Percentiles rank a stretch among this genome's conserved stretches.
phyloP scores from a whole-genome alignment of 495 filamentous ascomycete species.

The Neurospora cerealis region DNA sequence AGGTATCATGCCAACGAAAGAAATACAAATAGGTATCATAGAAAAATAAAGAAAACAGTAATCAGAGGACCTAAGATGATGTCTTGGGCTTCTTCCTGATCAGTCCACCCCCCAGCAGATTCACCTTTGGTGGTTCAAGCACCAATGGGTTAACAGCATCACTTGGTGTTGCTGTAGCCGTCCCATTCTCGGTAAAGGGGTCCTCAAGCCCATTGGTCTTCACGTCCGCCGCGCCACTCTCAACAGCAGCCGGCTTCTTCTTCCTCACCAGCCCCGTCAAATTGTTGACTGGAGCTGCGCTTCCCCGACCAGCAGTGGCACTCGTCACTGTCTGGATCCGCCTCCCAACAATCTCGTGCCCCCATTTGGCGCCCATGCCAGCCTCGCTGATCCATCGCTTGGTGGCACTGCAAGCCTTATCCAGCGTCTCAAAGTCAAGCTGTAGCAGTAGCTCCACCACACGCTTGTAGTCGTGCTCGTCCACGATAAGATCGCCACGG shows the following conservation, averaged over 20 bases:
- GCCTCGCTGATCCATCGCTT: constrained; percentile 56
- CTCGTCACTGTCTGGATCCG: constrained; percentile 9
- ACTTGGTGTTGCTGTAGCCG: not conserved
- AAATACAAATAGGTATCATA: constrained; percentile 1
- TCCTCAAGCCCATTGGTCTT: constrained; percentile 4
- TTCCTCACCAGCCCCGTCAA: constrained; percentile 29
- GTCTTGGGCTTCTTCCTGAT: constrained; percentile 60
- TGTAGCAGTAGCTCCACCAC: constrained; percentile 72
- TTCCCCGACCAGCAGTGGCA: constrained; percentile 2
- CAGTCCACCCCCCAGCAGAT: constrained; percentile 47
- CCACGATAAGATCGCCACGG: constrained; percentile 59
- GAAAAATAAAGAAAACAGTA: not conserved
- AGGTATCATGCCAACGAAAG: not conserved
- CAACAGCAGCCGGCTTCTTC: constrained; percentile 14
- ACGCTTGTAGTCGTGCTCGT: constrained; percentile 62
- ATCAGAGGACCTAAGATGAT: not conserved
- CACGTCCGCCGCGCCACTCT: not conserved
- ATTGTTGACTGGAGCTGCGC: constrained; percentile 18
- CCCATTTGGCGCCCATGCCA: constrained; percentile 33
- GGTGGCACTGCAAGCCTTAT: constrained; percentile 60
- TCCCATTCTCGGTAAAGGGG: not conserved
- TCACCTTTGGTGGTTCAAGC: constrained; percentile 32
- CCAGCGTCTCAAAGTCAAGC: constrained; percentile 67
- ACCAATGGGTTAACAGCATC: not conserved
- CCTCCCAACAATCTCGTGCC: constrained; percentile 32